Conservation (phyloP, 2,329 filamentous ascomycete genomes). For the Ophioceras dolichostomum region DNA sequence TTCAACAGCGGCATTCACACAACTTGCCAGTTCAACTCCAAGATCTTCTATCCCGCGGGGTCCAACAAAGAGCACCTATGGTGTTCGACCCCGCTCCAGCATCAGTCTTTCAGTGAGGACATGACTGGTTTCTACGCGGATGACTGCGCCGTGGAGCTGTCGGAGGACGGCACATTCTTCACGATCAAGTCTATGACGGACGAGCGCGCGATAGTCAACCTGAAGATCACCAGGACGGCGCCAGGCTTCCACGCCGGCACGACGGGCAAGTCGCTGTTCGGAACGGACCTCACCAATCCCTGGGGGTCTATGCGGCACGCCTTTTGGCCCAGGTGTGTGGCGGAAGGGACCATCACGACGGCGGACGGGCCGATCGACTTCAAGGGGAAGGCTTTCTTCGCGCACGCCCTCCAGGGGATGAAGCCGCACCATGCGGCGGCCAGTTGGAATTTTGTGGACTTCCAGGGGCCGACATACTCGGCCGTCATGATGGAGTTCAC, state of each 20-base stretch:
- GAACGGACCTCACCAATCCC: conserved; percentile 72
- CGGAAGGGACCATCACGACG: conserved; percentile 76
- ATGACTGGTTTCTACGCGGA: conserved; percentile 77
- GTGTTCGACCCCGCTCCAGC: conserved; percentile 67
- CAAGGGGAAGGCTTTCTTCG: conserved; percentile 66
- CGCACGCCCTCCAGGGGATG: conserved; percentile 90
- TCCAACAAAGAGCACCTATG: conserved; percentile 64
- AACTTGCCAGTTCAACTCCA: conserved; percentile 88
- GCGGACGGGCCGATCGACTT: conserved; percentile 72
- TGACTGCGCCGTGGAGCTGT: conserved; percentile 73
- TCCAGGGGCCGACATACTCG: conserved; percentile 77
- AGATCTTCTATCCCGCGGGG: conserved; percentile 67
- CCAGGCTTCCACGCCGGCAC: conserved; percentile 80
- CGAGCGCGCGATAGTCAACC: conserved; percentile 67
- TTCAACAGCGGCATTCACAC: conserved; percentile 65
- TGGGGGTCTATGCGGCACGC: conserved; percentile 89
- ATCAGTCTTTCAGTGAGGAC: conserved; percentile 75
- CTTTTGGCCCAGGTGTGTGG: conserved; percentile 83
- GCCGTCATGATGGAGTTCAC: conserved; percentile 93
- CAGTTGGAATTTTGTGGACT: conserved; percentile 87
- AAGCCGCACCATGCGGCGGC: conserved; percentile 94
- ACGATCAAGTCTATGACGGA: conserved; percentile 86
- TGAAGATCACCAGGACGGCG: conserved; percentile 63
- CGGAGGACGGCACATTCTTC: conserved; percentile 71
- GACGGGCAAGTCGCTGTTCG: conserved; percentile 73